Evolutionary conservation across 2,329 filamentous ascomycete genomes (phyloP).

Genomic region (Diaporthe destruens): DNA sequence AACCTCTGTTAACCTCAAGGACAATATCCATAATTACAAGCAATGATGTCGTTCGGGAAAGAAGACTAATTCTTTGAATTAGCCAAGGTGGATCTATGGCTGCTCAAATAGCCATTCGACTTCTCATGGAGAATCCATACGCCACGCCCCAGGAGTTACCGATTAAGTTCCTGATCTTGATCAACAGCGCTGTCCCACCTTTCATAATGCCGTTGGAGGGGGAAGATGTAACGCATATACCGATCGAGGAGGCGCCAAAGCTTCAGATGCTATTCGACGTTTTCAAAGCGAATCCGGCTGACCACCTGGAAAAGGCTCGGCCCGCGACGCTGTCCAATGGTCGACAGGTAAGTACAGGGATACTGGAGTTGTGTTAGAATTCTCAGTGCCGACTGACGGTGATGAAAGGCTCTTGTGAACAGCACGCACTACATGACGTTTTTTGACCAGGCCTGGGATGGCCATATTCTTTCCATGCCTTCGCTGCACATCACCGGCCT

Average conservation of each 20-base stretch:
- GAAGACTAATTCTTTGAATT: background rate
- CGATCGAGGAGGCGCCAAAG: constrained; percentile 37
- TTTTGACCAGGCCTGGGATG: constrained; percentile 38
- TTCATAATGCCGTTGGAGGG: constrained; percentile 37
- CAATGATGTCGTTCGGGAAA: background rate
- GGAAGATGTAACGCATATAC: constrained; percentile 33
- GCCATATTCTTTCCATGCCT: constrained; percentile 36
- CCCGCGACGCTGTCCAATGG: constrained; percentile 39
- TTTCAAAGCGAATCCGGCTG: constrained; percentile 39
- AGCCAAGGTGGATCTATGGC: constrained; percentile 41
- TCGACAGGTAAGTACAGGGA: constrained; percentile 31
- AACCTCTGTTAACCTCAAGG: background rate
- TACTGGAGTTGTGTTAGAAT: background rate
- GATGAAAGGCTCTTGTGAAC: constrained; percentile 27
- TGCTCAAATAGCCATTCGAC: constrained; percentile 38
- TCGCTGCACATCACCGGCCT: constrained; percentile 39
- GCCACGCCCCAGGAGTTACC: constrained; percentile 40
- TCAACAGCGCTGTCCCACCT: constrained; percentile 39
- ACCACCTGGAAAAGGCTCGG: constrained; percentile 30
- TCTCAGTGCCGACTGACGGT: background rate
- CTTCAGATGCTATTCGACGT: constrained; percentile 37
- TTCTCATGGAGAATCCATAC: constrained; percentile 37
- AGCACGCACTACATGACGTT: constrained; percentile 39
- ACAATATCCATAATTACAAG: background rate
- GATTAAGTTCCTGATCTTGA: constrained; percentile 39